Evolutionary conservation across 345 rosid species (phyloP).

Genomic region (Acer negundo): DNA sequence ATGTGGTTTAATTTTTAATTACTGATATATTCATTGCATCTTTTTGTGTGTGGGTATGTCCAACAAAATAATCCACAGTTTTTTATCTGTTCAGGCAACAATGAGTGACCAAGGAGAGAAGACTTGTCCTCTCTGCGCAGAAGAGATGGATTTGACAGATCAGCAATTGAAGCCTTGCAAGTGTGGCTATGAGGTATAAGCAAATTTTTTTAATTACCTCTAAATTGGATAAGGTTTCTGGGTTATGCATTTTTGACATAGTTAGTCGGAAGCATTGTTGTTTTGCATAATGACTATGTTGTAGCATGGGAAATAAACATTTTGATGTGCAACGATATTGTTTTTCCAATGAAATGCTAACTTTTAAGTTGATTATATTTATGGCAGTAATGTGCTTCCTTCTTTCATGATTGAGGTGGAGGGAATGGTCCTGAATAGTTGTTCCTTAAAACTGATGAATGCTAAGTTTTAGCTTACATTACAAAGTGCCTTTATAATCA

Average conservation of each 20-base stretch:
- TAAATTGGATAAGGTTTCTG: neutral
- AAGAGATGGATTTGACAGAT: slow-evolving; percentile 95
- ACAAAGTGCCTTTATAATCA: neutral
- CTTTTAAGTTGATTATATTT: neutral
- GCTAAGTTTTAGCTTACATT: neutral
- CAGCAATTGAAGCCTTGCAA: slow-evolving; percentile 94
- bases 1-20: neutral
- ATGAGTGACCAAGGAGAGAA: slow-evolving; percentile 88
- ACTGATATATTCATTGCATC: neutral
- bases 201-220: neutral
- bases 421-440: neutral
- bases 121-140: slow-evolving; percentile 88
- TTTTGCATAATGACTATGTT: neutral
- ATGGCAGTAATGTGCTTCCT: neutral
- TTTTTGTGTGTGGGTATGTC: neutral
- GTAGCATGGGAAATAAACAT: neutral
- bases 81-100: slow-evolving; percentile 35
- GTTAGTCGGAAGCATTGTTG: neutral
- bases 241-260: neutral
- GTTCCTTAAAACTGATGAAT: neutral
- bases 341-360: neutral
- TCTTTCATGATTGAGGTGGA: neutral
- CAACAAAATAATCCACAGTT: neutral
- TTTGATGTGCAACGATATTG: neutral
- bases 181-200: slow-evolving; percentile 88